Conservation (phyloP, 176 grass and related monocot genomes). For the Rhynchospora breviuscula region DNA sequence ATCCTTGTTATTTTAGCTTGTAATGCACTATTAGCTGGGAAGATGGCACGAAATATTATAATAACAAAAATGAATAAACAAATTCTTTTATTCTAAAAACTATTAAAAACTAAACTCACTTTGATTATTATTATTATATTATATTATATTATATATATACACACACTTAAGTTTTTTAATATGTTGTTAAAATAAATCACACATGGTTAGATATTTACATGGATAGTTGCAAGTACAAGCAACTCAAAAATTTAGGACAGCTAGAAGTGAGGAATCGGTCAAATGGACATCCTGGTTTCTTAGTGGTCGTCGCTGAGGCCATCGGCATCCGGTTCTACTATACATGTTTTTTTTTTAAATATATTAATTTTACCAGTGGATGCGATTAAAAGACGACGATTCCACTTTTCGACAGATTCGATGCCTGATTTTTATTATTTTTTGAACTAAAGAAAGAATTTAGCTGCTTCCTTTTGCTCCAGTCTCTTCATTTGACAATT, state of each 20-base stretch:
- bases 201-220: neutral
- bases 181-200: neutral
- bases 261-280: neutral
- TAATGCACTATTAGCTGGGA: too few relatives aligned
- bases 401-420: neutral
- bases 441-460: neutral
- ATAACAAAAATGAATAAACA: too few relatives aligned
- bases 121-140: too few relatives aligned
- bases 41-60: too few relatives aligned
- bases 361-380: neutral
- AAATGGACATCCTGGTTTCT: neutral
- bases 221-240: neutral
- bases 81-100: too few relatives aligned
- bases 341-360: neutral
- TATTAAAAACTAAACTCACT: too few relatives aligned
- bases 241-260: neutral
- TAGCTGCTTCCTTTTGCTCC: neutral
- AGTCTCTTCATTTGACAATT: neutral
- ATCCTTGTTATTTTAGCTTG: too few relatives aligned
- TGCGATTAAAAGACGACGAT: neutral
- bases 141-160: too few relatives aligned
- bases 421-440: neutral
- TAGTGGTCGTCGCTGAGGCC: neutral
- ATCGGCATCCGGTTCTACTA: neutral
- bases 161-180: too few relatives aligned